A percentile compares a stretch with the other conserved stretches of the same genome.
Conservation (phyloP, 148 eudicot species). For the Cornus suecica region DNA sequence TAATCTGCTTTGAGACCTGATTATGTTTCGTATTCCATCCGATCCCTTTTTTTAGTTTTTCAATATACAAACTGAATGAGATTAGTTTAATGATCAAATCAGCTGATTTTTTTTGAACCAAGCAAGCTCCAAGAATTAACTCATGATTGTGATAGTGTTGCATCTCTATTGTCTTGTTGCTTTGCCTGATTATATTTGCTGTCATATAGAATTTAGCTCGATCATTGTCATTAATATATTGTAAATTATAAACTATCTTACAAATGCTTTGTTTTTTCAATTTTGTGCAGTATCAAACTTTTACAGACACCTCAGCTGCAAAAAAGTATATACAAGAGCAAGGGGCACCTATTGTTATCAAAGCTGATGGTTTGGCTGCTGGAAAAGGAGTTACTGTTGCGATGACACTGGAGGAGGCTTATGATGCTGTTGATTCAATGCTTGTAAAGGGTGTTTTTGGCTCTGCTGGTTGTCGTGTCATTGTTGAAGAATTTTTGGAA, state of each 20-base stretch:
- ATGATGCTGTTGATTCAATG: conserved; percentile 85
- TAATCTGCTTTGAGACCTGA: too few relatives aligned
- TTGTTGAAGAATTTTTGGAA: conserved; percentile 83
- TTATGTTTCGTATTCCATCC: too few relatives aligned
- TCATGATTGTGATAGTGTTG: not conserved
- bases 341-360: conserved; percentile 89
- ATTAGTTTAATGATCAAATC: too few relatives aligned
- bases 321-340: conserved; percentile 71
- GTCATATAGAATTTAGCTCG: not conserved
- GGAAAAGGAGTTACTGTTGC: conserved; percentile 98
- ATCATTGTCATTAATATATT: not conserved
- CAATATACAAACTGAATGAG: too few relatives aligned
- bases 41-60: too few relatives aligned
- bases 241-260: conserved; percentile 5
- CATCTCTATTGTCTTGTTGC: not conserved
- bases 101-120: too few relatives aligned
- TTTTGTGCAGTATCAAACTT: conserved; percentile 78
- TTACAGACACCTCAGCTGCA: conserved; percentile 73
- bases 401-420: conserved; percentile 73
- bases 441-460: conserved; percentile 71
- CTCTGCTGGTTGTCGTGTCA: conserved; percentile 71
- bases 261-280: conserved; percentile 1
- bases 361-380: conserved; percentile 94
- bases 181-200: not conserved
- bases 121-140: too few relatives aligned